Percentiles rank a stretch among this genome's conserved stretches.
Conservation (phyloP, 1,139 yeast species). For the Saccharomyces hybrid region DNA sequence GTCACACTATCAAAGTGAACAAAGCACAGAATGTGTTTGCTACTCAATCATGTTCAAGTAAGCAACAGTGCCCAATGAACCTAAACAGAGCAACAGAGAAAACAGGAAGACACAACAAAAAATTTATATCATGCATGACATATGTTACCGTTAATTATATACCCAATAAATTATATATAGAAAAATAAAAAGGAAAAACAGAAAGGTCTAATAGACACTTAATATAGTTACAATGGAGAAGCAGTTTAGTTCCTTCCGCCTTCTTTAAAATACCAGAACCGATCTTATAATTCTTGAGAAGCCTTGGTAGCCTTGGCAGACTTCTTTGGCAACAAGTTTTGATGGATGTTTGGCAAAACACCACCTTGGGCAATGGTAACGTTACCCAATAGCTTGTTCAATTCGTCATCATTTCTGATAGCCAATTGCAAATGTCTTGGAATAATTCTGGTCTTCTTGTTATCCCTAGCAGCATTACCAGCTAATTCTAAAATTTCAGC, state of each 20-base stretch:
- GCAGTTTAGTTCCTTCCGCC: background rate
- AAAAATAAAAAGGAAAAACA: slow-evolving; percentile 1
- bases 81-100: background rate
- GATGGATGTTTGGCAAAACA: slow-evolving; percentile 95
- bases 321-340: slow-evolving; percentile 92
- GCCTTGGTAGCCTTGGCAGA: slow-evolving; percentile 69
- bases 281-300: slow-evolving; percentile 72
- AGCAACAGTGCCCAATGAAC: background rate
- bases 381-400: slow-evolving; percentile 87
- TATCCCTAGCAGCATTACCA: slow-evolving; percentile 98
- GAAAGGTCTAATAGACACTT: slow-evolving; percentile 1
- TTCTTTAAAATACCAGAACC: background rate
- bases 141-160: slow-evolving; percentile 1
- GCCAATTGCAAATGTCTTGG: slow-evolving; percentile 98
- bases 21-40: background rate
- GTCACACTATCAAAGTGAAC: background rate
- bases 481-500: slow-evolving; percentile 98
- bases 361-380: slow-evolving; percentile 97
- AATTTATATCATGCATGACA: background rate
- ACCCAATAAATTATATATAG: slow-evolving; percentile 1
- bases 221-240: slow-evolving; percentile 1
- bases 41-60: background rate
- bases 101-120: background rate
- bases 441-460: slow-evolving; percentile 95
- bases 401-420: slow-evolving; percentile 96